Conservation (phyloP, 139 green algal species). For the Bryopsis sp. region DNA sequence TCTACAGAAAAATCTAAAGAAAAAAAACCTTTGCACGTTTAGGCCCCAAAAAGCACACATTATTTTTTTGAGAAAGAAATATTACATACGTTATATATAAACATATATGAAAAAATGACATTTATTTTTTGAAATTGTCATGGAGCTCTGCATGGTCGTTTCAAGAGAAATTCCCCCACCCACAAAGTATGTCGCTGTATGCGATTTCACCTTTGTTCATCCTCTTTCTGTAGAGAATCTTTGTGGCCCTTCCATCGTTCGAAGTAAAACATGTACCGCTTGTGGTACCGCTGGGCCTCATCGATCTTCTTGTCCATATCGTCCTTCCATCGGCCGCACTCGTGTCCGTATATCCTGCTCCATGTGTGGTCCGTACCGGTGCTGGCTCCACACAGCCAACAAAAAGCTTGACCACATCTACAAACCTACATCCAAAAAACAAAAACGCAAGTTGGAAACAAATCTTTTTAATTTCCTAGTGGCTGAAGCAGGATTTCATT, state of each 20-base stretch:
- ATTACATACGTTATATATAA: too few species aligned
- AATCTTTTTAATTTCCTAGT: too few species aligned
- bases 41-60: too few species aligned
- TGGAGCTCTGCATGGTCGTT: not conserved
- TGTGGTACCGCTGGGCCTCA: constrained; percentile 50
- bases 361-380: constrained; percentile 75
- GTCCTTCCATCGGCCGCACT: constrained; percentile 78
- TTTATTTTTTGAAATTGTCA: not conserved
- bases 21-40: too few species aligned
- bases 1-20: not conserved
- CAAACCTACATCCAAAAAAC: too few species aligned
- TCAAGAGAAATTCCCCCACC: too few species aligned
- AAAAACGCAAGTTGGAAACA: too few species aligned
- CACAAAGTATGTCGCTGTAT: too few species aligned
- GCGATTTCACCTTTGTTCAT: constrained; percentile 14
- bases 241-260: constrained; percentile 58
- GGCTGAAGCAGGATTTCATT: too few species aligned
- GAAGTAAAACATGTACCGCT: constrained; percentile 89
- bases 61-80: too few species aligned
- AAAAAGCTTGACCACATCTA: constrained; percentile 45
- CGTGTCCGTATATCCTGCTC: constrained; percentile 67
- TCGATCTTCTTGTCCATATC: constrained; percentile 45
- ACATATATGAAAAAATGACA: too few species aligned
- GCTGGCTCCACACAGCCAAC: constrained; percentile 79
- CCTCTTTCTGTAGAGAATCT: constrained; percentile 31